A percentile compares a stretch with the other conserved stretches of the same genome.
Evolutionary conservation across 164 flowering plant species (phyloP).

Genomic region (Nelumbo lutea): DNA sequence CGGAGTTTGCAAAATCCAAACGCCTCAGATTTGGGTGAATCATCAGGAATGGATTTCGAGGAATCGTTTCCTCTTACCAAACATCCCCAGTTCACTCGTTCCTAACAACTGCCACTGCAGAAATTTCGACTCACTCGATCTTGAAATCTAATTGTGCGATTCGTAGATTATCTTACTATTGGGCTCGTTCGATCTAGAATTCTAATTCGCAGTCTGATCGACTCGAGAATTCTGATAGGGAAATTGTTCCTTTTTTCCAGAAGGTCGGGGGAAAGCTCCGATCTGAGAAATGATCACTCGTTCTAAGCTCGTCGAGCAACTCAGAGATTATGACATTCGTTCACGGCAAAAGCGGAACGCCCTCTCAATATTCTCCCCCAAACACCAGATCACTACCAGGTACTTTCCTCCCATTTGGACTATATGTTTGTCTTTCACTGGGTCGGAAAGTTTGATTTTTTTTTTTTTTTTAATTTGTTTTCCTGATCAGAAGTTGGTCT

Average conservation of each 20-base stretch:
- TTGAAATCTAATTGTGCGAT: too few species aligned
- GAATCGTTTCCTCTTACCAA: too few species aligned
- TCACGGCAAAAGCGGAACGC: conserved; percentile 41
- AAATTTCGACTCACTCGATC: too few species aligned
- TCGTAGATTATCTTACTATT: too few species aligned
- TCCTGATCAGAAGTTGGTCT: background rate
- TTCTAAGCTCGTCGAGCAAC: conserved; percentile 56
- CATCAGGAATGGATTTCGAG: too few species aligned
- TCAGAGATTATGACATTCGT: conserved; percentile 56
- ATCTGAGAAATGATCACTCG: conserved; percentile 50
- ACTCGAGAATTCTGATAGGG: background rate
- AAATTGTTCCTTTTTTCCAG: background rate
- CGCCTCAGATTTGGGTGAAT: too few species aligned
- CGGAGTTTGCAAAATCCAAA: too few species aligned
- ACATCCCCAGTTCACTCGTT: too few species aligned
- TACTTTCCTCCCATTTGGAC: background rate
- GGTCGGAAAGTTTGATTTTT: background rate
- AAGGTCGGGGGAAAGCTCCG: conserved; percentile 21
- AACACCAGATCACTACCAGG: conserved; percentile 34
- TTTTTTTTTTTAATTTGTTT: background rate
- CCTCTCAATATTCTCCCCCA: conserved; percentile 30
- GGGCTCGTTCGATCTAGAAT: background rate
- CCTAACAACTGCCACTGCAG: too few species aligned
- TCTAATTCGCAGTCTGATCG: background rate
- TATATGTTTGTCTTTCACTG: background rate